These are phyloP conservation scores for Ploettnerulaceae sp. DNA, from an alignment of 2,329 filamentous ascomycete genomes.

Conservation along the genomic window DNA sequence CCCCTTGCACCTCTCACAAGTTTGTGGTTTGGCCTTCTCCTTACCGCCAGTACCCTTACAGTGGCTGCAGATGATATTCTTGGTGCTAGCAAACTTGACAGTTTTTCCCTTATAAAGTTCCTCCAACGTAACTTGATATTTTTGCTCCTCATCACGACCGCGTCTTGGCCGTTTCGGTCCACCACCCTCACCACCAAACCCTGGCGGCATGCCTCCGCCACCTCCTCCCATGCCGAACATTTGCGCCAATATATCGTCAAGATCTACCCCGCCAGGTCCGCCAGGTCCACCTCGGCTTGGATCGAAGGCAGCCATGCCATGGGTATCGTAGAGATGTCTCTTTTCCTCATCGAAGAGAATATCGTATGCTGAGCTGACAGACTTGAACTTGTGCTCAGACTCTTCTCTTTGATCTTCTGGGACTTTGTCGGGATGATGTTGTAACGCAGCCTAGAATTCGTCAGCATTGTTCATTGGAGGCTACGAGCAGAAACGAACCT, in stretches of 20 bases:
- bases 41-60: constrained; percentile 91
- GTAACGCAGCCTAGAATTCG: constrained; percentile 65
- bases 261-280: constrained; percentile 63
- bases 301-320: constrained; percentile 96
- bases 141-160: constrained; percentile 80
- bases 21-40: constrained; percentile 79
- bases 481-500: constrained; percentile 48
- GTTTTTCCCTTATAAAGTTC: constrained; percentile 99
- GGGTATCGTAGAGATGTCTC: constrained; percentile 82
- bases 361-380: constrained; percentile 90
- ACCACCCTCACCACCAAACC: constrained; percentile 36
- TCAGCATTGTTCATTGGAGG: constrained; percentile 21
- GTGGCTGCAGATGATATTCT: constrained; percentile 80
- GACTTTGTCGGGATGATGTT: constrained; percentile 94
- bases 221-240: constrained; percentile 74
- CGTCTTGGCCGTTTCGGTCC: constrained; percentile 59
- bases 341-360: constrained; percentile 96
- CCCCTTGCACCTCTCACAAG: constrained; percentile 81
- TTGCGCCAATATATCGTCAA: constrained; percentile 88
- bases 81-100: constrained; percentile 91
- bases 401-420: constrained; percentile 76
- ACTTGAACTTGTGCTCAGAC: constrained; percentile 89
- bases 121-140: constrained; percentile 86
- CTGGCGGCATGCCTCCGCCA: constrained; percentile 39
- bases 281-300: constrained; percentile 59